phyloP scores from a whole-genome alignment of 1,284 basidiomycete species.

The Bondarzewia mesenterica region DNA sequence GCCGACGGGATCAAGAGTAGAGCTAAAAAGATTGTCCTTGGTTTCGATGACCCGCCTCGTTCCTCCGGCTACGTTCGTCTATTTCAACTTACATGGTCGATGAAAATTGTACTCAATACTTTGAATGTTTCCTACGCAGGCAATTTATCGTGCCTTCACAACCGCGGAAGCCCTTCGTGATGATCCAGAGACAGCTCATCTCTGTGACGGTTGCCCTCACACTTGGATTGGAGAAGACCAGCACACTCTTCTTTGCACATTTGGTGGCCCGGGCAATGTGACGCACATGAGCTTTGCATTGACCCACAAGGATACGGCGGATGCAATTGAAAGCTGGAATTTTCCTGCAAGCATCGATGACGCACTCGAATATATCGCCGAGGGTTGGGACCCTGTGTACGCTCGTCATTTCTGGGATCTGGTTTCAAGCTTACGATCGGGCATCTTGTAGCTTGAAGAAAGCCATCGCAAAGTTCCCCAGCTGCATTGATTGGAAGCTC shows the following conservation, averaged over 20 bases:
- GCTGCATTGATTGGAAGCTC: not conserved
- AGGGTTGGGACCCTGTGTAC: not conserved
- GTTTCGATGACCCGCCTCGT: not conserved
- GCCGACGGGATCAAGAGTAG: not conserved
- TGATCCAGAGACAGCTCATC: not conserved
- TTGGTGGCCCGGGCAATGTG: not conserved
- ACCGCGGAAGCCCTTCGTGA: not conserved
- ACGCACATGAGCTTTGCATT: not conserved
- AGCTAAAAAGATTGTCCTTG: not conserved
- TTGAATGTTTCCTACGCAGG: not conserved
- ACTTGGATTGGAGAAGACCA: not conserved
- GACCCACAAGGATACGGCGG: not conserved
- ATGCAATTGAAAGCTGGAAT: not conserved
- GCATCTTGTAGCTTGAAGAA: not conserved
- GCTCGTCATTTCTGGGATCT: not conserved
- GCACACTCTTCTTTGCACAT: not conserved
- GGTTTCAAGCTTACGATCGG: not conserved
- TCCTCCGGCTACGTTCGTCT: not conserved
- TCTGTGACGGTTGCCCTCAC: not conserved
- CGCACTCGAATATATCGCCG: not conserved
- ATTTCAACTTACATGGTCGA: not conserved
- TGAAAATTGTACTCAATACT: not conserved
- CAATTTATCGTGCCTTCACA: not conserved
- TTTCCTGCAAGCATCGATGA: not conserved
- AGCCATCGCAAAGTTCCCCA: not conserved